These are phyloP conservation scores for Allomyces arbusculus DNA, from an alignment of 192 early-diverging fungal species.

Conservation along the genomic window DNA sequence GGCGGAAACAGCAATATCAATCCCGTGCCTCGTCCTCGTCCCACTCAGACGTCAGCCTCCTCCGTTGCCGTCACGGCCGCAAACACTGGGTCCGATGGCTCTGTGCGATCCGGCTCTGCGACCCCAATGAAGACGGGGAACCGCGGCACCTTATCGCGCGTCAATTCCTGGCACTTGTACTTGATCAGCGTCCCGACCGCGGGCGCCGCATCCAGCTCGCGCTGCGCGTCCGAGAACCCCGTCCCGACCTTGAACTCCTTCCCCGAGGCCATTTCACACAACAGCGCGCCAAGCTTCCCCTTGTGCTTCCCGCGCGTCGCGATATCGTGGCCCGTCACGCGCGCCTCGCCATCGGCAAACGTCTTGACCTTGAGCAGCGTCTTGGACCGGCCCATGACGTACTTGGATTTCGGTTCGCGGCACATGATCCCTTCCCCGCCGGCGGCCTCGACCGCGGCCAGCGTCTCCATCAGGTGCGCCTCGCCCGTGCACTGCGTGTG, in stretches of 20 bases:
- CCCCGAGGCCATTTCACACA: conserved; percentile 36
- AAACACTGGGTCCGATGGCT: not conserved
- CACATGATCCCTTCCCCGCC: conserved; percentile 60
- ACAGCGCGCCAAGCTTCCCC: conserved; percentile 30
- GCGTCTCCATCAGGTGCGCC: conserved; percentile 20
- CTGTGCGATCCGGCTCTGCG: not conserved
- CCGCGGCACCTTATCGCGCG: conserved; percentile 14
- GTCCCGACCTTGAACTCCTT: conserved; percentile 43
- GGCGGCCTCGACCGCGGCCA: conserved; percentile 26
- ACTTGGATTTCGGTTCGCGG: conserved; percentile 14
- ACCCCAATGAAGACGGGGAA: conserved; percentile 25
- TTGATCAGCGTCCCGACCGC: conserved; percentile 20
- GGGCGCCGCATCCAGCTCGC: conserved; percentile 25
- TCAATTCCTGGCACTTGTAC: conserved; percentile 25
- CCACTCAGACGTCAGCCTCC: no score
- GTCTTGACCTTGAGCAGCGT: conserved; percentile 48
- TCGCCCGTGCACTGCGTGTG: conserved; percentile 18
- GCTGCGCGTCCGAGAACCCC: conserved; percentile 37
- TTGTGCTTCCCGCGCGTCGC: conserved; percentile 34
- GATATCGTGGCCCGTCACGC: conserved; percentile 29
- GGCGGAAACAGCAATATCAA: not conserved
- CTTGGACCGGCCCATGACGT: conserved; percentile 22
- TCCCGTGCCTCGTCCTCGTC: not conserved
- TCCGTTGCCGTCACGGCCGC: not conserved
- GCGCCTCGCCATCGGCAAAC: conserved; percentile 50